Conservation (phyloP, 345 rosid species). For the Xanthoceras sorbifolium region DNA sequence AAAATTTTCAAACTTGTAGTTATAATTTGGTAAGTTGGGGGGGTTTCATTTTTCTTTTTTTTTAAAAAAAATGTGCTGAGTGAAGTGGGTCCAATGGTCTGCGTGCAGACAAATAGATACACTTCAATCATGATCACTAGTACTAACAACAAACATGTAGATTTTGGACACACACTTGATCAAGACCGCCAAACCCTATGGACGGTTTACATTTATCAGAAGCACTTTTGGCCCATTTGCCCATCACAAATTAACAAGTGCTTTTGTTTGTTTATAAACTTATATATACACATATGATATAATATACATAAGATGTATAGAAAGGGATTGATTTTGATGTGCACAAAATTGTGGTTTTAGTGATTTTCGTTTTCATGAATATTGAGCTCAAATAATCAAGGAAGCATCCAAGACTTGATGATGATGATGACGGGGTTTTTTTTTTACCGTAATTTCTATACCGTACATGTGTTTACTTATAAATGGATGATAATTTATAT, state of each 20-base stretch:
- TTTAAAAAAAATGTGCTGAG: too few species aligned
- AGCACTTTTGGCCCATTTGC: conserved; percentile 10
- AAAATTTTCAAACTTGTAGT: not conserved
- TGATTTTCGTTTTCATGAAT: not conserved
- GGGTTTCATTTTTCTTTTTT: not conserved
- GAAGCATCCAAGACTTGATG: not conserved
- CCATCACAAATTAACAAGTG: not conserved
- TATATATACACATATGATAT: too few species aligned
- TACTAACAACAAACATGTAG: not conserved
- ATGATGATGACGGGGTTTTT: conserved; percentile 10
- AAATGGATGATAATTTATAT: not conserved
- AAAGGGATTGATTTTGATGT: not conserved
- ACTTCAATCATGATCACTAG: conserved; percentile 6
- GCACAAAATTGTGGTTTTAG: not conserved
- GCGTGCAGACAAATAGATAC: conserved; percentile 20
- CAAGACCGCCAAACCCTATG: conserved; percentile 17
- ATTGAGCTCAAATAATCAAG: not conserved
- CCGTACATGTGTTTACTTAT: conserved; percentile 23
- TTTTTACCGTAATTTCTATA: not conserved
- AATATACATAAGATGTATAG: not conserved
- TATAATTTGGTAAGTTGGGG: not conserved
- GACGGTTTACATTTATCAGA: conserved; percentile 30
- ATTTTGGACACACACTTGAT: not conserved
- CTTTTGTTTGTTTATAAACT: too few species aligned
- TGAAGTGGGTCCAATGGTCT: not conserved